Conservation (phyloP, 495 filamentous ascomycete species). For the Hypoxylon intermedium region DNA sequence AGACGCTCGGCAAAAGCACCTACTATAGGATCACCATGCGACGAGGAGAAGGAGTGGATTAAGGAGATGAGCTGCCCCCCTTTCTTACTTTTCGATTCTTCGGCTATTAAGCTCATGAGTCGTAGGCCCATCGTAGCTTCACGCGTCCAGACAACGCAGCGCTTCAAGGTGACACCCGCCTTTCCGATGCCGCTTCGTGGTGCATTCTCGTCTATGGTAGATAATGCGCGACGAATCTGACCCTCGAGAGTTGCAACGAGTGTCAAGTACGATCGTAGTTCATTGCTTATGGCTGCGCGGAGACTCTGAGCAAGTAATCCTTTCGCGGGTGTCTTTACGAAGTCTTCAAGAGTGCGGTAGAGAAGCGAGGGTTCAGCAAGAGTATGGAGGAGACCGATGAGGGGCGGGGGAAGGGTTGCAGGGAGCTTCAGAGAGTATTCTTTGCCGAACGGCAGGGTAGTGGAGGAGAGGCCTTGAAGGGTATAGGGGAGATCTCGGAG, state of each 20-base stretch:
- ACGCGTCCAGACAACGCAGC: slow-evolving; percentile 96
- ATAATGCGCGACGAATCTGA: slow-evolving; percentile 84
- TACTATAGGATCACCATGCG: slow-evolving; percentile 95
- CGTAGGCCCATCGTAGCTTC: slow-evolving; percentile 97
- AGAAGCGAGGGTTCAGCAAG: slow-evolving; percentile 92
- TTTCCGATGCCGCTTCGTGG: slow-evolving; percentile 75
- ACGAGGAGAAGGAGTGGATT: slow-evolving; percentile 90
- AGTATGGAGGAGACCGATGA: slow-evolving; percentile 86
- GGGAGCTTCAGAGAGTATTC: slow-evolving; percentile 75
- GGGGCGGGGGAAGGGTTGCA: slow-evolving; percentile 76
- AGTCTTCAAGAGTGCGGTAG: slow-evolving; percentile 78
- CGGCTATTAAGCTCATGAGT: slow-evolving; percentile 91
- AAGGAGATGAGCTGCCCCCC: slow-evolving; percentile 94
- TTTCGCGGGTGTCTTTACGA: slow-evolving; percentile 71
- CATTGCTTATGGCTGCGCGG: slow-evolving; percentile 83
- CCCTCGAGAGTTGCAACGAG: slow-evolving; percentile 91
- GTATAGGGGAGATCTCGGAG: slow-evolving; percentile 93
- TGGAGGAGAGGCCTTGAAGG: slow-evolving; percentile 89
- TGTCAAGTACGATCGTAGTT: slow-evolving; percentile 90
- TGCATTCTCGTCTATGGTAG: slow-evolving; percentile 69
- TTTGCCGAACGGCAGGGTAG: slow-evolving; percentile 76
- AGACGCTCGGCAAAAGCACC: slow-evolving; percentile 92
- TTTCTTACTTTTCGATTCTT: slow-evolving; percentile 83
- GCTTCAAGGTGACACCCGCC: slow-evolving; percentile 91
- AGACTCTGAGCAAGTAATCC: slow-evolving; percentile 89